Evolutionary conservation across 2,329 filamentous ascomycete genomes (phyloP), one percentile per base, ranked within the genome.

Genomic region (Exophiala aquamarina): DNA sequence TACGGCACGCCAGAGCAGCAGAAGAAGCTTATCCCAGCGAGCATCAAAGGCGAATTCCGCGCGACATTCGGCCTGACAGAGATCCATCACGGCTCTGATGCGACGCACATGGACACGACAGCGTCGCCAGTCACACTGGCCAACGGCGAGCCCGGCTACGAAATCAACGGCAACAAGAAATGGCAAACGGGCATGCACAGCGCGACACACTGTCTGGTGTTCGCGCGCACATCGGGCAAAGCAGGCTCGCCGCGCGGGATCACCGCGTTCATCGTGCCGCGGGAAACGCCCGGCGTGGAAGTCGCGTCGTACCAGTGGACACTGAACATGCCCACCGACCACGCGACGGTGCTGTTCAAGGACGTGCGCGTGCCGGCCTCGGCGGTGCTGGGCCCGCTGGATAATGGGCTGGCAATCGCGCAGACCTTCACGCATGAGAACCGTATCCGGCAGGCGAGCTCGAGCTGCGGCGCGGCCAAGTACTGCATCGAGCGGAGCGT

Each of bases 391-490:
- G 80, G 80, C 0, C 66, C 69, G 1, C 55, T 76, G 8, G 74
- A 78, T 51, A 68, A 72, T 34, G 80, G 81, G 8, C 71, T 84
- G 4, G 72, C 75, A 17, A 77, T 84, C 39, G 81, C 81, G 1
- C 81, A 84, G 66, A 80, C 80, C 2, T 84, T 84, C 61, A 79
- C 83, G 2, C 79, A 84, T 62, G 81, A 84, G 59, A 84, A 84
- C 62, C 75, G 81, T 35, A 79, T 84, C 56, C 73, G 81, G n/a
- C 80, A 84, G 66, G 81, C 81, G 2, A 79, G 80, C 1, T 79
- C 75, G 7, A 80, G 76, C 1, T 75, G 80, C 32, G 79, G 81
- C 34, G 75, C 80, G 1, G 79, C 81, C 6, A 67, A 73, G 38
- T 84, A 77, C 65, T 84, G 81, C 63, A 71, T 84, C 42, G 73